Conservation (phyloP, 2,329 filamentous ascomycete genomes). For the Cladorrhinum sp. region DNA sequence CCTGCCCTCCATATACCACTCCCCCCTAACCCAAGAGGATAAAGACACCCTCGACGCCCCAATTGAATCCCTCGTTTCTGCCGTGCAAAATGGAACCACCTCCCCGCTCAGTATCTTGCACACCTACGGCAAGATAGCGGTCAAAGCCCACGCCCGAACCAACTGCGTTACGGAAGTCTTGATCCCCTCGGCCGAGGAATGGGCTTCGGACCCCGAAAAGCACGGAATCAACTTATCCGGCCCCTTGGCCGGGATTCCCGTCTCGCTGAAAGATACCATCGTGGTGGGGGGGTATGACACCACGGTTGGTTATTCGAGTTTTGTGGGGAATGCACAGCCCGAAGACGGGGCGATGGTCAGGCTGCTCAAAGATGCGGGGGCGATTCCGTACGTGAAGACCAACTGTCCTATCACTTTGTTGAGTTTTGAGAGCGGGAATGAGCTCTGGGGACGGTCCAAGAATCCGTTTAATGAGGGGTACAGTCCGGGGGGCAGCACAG, state of each 20-base stretch:
- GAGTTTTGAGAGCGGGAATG: slow-evolving; percentile 76
- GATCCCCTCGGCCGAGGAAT: slow-evolving; percentile 72
- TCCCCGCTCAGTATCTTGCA: slow-evolving; percentile 71
- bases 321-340: slow-evolving; percentile 62
- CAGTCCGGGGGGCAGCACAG: slow-evolving; percentile 85
- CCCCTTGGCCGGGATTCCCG: slow-evolving; percentile 80
- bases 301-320: slow-evolving; percentile 72
- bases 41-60: slow-evolving; percentile 65
- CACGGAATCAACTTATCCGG: slow-evolving; percentile 68
- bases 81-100: slow-evolving; percentile 67
- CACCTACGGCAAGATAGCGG: slow-evolving; percentile 81
- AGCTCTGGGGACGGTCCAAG: slow-evolving; percentile 75
- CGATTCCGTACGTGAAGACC: slow-evolving; percentile 90
- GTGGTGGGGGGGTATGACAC: slow-evolving; percentile 80
- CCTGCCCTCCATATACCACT: slow-evolving; percentile 61
- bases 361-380: slow-evolving; percentile 81
- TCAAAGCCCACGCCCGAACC: slow-evolving; percentile 79
- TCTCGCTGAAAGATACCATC: slow-evolving; percentile 79
- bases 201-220: slow-evolving; percentile 47
- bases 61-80: slow-evolving; percentile 73
- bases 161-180: slow-evolving; percentile 90
- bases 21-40: slow-evolving; percentile 62
- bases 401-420: slow-evolving; percentile 83
- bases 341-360: slow-evolving; percentile 71
- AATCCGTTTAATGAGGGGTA: slow-evolving; percentile 85